Conservation (phyloP, 306 rosid species). For the Sophora flavescens region DNA sequence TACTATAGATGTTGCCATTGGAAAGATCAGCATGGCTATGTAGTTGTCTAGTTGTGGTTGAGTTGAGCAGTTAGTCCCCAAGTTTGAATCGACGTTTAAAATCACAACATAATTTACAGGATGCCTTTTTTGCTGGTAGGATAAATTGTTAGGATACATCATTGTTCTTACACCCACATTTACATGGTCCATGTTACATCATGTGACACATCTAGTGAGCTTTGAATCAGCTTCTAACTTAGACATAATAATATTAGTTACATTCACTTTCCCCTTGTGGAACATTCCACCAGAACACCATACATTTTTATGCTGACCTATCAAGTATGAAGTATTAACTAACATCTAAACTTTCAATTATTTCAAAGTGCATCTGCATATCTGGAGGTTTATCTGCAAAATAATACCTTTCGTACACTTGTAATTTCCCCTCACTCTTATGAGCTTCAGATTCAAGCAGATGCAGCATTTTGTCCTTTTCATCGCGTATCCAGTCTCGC, state of each 20-base stretch:
- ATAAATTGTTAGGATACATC: not conserved
- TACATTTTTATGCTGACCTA: slow-evolving; percentile 12
- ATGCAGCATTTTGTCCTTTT: slow-evolving; percentile 64
- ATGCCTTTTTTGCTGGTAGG: not conserved
- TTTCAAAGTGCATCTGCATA: slow-evolving; percentile 92
- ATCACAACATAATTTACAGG: not conserved
- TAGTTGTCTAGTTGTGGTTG: too few relatives aligned
- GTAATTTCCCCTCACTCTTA: slow-evolving; percentile 59
- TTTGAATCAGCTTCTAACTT: slow-evolving; percentile 17
- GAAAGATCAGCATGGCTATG: too few relatives aligned
- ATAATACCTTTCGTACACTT: slow-evolving; percentile 62
- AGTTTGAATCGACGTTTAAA: too few relatives aligned
- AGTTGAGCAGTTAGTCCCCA: too few relatives aligned
- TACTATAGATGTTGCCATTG: too few relatives aligned
- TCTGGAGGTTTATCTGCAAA: slow-evolving; percentile 66
- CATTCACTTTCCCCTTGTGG: not conserved
- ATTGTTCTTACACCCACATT: not conserved
- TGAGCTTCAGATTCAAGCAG: slow-evolving; percentile 64
- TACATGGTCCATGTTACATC: not conserved
- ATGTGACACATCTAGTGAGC: not conserved
- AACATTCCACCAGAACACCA: slow-evolving; percentile 14
- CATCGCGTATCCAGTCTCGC: slow-evolving; percentile 73
- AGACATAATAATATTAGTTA: not conserved
- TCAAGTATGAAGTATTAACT: slow-evolving; percentile 40
- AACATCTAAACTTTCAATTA: slow-evolving; percentile 69